Percentiles rank a stretch among this genome's conserved stretches.
Conservation (phyloP, 352 stramenopile species). For the Globisporangium alternatum region DNA sequence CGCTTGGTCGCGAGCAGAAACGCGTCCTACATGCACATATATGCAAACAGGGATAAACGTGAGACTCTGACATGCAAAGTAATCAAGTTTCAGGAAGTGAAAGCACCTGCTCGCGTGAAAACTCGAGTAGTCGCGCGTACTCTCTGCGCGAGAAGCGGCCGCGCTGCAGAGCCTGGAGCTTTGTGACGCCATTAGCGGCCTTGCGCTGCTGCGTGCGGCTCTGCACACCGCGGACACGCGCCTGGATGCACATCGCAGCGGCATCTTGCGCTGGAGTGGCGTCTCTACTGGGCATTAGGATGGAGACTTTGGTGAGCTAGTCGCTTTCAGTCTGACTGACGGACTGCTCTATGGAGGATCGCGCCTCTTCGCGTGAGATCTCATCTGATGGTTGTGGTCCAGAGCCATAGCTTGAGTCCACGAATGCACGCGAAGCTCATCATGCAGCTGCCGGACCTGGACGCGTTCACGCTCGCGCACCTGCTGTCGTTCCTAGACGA, state of each 20-base stretch:
- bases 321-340: background rate
- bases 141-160: conserved; percentile 51
- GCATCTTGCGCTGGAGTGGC: conserved; percentile 16
- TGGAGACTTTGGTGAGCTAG: background rate
- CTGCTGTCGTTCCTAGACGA: conserved; percentile 3
- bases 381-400: too few species aligned
- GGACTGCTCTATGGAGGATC: background rate
- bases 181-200: conserved; percentile 43
- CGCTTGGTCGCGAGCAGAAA: conserved; percentile 42
- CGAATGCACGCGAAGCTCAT: background rate
- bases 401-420: background rate
- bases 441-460: conserved; percentile 1
- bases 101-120: conserved; percentile 47
- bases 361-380: background rate
- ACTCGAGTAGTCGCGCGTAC: conserved; percentile 42
- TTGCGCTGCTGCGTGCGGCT: conserved; percentile 29
- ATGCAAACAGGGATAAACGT: background rate
- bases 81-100: too few species aligned
- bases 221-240: conserved; percentile 37
- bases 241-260: conserved; percentile 55
- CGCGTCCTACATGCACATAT: conserved; percentile 24
- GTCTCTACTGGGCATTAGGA: too few species aligned
- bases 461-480: conserved; percentile 5
- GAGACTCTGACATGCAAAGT: too few species aligned
- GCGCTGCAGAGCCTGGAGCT: conserved; percentile 56